Evolutionary conservation across 1,284 basidiomycete species (phyloP), one percentile per base, ranked within the genome.

Genomic region (Chondrostereum purpureum): DNA sequence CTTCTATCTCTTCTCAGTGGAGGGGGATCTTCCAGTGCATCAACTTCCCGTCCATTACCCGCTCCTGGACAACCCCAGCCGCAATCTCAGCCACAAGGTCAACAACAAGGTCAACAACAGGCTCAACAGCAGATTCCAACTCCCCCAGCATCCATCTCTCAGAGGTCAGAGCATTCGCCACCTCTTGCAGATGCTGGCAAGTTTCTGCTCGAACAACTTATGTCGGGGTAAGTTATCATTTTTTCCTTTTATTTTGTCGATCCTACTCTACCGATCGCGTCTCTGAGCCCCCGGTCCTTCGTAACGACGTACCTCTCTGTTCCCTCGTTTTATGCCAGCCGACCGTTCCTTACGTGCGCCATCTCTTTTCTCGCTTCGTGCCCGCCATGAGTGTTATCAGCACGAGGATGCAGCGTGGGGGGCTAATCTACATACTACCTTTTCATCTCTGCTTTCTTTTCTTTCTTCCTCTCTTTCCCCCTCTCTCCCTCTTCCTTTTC

Each of bases 191-290:
- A 86, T 52, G 64, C 75, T 1, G 82, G 82, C 42, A 85, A 88
- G 65, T 69, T 80, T 49, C 61, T 89, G 53, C 64, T 89, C 47
- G 87, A 89, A 53, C 83, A 88, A 58, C 67, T 89, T 49, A 86
- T 89, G 80, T 71, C 79, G 48, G 80, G 83, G 85, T 88, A 58
- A 68, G 82, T 71, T 20, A 19, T 39, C 11, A n/a, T 18, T 34
- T 13, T 19, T 39, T 16, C 33, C 33, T 43, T 48, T 40, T 42
- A 3, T 27, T 34, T 31, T 34, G 19, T 39, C n/a, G n/a, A n/a
- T n/a, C n/a, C n/a, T n/a, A n/a, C n/a, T n/a, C n/a, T n/a, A n/a
- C n/a, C n/a, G n/a, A n/a, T n/a, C n/a, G n/a, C n/a, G n/a, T n/a
- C n/a, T n/a, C n/a, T n/a, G n/a, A n/a, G n/a, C n/a, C n/a, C n/a